Base-by-base conservation (phyloP, 2,329 filamentous ascomycete species). In the Amphichorda felina region DNA sequence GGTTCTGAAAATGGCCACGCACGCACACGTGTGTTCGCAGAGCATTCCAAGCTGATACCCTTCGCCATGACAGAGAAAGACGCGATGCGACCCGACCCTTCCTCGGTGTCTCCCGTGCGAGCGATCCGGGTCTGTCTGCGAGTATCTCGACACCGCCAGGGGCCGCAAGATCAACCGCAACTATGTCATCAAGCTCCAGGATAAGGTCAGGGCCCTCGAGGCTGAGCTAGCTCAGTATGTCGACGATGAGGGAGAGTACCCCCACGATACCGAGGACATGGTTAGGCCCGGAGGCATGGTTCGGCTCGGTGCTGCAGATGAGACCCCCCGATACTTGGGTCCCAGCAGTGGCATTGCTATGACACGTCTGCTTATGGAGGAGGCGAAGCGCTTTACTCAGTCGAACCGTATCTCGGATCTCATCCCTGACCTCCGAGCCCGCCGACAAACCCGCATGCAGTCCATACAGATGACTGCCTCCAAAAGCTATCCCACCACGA, bases 321-420 rank as follows among this genome's bases (percentile, higher is more conserved):
- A 95, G 58, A 79, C 74, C 2, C 79, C 84, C 13, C 83, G 89
- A 42, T 96, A 91, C 53, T 66, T 98, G 3, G 91, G 91, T 0
- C 84, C 91, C 3, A 94, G 88, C 33, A 96, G 89, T 55, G 91
- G 89, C 40, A 94, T 95, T 49, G 85, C 87, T 51, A 94, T 96
- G 65, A 94, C 88, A 10, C 78, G 89, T 21, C 70, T 96, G 45
- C 79, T 98, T 9, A 95, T 98, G 82, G 88, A 95, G 55, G 78
- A 94, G 57, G 89, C 89, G 36, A 96, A 94, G 61, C 81, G 87
- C 43, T 94, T 89, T 50, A 93, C 87, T 18, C 82, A 91, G 49
- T 82, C 86, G 5, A 84, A 87, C 56, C 86, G 81, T 44, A 95
- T 96, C 53, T 87, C 86, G 39, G 87, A 95, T 46, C 78, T 96